Evolutionary conservation across 345 rosid species (phyloP), one percentile per base, ranked within the genome.

Genomic region (Cardamine occulta): DNA sequence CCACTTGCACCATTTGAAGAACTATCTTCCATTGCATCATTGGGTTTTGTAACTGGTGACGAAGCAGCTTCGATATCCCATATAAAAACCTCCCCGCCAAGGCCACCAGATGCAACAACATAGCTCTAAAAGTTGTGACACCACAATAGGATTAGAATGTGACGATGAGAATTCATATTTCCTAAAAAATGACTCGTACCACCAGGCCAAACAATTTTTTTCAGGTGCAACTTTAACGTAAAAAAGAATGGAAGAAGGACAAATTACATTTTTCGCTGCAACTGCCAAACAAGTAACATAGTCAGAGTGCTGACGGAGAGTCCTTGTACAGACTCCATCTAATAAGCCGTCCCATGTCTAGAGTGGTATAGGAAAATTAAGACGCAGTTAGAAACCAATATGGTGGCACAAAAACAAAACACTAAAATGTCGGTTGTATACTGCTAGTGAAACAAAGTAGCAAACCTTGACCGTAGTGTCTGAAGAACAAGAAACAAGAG

Each of bases 31-130:
- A 62, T 81, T 9, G 81, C 56, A 76, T 89, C 98, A 76, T 81
- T 80, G 26, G 98, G 79, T 80, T 89, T 96, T 45, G 93, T 85
- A 61, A 87, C 77, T 44, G 96, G 96, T 65, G 89, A 69, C 63
- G 89, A 82, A 21, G 91, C 97, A 63, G 97, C 95, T 84, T 96
- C 99, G n/a, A 96, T 81, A 78, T 96, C 98, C 99, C 99, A 96
- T 81, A 96, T 79, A 73, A 89, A 93, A 80, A 96, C 99, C 85
- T 96, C 99, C 84, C 98, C 97, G 45, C 98, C 99, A 88, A 96
- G 99, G 83, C 97, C 99, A 82, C 97, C 94, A 75, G 99, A 96
- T 78, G 97, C 98, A 91, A 96, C 89, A 78, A 96, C 78, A 86
- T 89, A 89, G 85, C 84, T 84, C 99, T 96, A 91, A 81, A 85